Percentiles rank a stretch among this genome's conserved stretches.
Conservation (phyloP, 805 yeast genomes). For the Tetrapisispora fleetii region DNA sequence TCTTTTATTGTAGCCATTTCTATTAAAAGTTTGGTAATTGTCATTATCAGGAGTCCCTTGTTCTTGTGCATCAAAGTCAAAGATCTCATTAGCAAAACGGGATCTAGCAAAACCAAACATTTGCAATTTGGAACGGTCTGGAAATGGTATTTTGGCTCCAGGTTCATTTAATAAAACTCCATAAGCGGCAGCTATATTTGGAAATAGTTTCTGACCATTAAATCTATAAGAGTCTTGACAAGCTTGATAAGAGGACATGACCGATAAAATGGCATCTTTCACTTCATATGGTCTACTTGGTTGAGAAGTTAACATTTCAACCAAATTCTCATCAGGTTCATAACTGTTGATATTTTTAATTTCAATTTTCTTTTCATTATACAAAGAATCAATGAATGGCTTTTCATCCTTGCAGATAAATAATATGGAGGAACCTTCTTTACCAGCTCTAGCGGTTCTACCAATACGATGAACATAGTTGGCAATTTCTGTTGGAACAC, state of each 20-base stretch:
- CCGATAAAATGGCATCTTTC: conserved; percentile 26
- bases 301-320: conserved; percentile 19
- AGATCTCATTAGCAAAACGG: conserved; percentile 15
- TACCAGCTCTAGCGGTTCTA: conserved; percentile 91
- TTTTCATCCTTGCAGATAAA: conserved; percentile 48
- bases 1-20: neutral
- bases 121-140: conserved; percentile 11
- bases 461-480: conserved; percentile 90
- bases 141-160: conserved; percentile 14
- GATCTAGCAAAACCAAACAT: conserved; percentile 18
- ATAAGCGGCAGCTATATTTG: conserved; percentile 18
- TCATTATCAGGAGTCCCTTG: neutral
- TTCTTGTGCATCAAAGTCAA: conserved; percentile 8
- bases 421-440: conserved; percentile 58
- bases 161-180: conserved; percentile 19
- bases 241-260: conserved; percentile 32
- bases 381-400: conserved; percentile 43
- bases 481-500: conserved; percentile 64
- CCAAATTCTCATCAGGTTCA: conserved; percentile 28
- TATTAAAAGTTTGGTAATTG: neutral
- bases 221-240: conserved; percentile 27
- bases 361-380: conserved; percentile 41
- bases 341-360: conserved; percentile 38
- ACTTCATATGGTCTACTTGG: conserved; percentile 18
- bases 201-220: conserved; percentile 14